Evolutionary conservation across 2,329 filamentous ascomycete species (phyloP).

Genomic region (Apiospora rasikravindrae): DNA sequence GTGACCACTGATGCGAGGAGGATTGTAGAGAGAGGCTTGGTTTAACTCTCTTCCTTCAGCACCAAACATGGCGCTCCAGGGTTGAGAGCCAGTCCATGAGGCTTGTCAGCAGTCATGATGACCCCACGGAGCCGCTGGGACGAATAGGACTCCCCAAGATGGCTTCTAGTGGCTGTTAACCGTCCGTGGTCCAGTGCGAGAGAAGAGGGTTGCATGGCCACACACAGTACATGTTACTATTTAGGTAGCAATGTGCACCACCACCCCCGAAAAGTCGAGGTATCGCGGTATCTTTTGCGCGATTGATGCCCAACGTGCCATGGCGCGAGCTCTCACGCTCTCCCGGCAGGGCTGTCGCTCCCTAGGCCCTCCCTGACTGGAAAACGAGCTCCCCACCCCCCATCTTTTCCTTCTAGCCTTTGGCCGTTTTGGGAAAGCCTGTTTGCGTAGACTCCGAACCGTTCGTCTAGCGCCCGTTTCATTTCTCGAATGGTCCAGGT

Average conservation of each 20-base stretch:
- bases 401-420: conserved; percentile 14
- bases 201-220: conserved; percentile 25
- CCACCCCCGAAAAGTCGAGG: neutral
- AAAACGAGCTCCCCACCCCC: conserved; percentile 5
- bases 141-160: conserved; percentile 34
- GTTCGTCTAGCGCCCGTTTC: conserved; percentile 19
- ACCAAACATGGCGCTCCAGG: neutral
- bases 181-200: conserved; percentile 8
- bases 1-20: conserved; percentile 21
- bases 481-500: conserved; percentile 10
- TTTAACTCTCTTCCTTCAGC: neutral
- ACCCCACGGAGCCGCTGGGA: conserved; percentile 31
- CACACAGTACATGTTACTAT: conserved; percentile 12
- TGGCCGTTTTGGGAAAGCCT: conserved; percentile 16
- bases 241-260: conserved; percentile 17
- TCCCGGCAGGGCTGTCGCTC: conserved; percentile 17
- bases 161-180: conserved; percentile 29
- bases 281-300: conserved; percentile 15
- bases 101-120: conserved; percentile 31
- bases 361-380: conserved; percentile 7
- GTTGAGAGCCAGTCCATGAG: conserved; percentile 23
- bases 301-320: conserved; percentile 18
- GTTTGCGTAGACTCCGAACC: conserved; percentile 14
- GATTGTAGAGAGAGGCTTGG: conserved; percentile 19
- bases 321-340: conserved; percentile 9